Conservation (phyloP, 306 rosid species). For the Malus domestica region DNA sequence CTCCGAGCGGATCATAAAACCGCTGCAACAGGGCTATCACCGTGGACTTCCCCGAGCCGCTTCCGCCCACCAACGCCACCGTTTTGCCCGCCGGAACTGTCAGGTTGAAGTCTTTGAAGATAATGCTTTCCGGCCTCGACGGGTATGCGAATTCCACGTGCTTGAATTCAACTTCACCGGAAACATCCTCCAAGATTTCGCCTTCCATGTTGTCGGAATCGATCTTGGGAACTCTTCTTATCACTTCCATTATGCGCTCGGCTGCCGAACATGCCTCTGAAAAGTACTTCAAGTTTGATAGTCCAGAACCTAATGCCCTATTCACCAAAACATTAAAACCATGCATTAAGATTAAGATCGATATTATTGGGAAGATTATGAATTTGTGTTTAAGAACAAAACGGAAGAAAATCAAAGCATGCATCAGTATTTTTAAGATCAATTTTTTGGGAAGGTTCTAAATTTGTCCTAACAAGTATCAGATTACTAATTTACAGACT, state of each 20-base stretch:
- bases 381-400: not conserved
- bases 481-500: not conserved
- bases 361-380: not conserved
- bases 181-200: constrained; percentile 33
- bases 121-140: constrained; percentile 62
- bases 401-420: not conserved
- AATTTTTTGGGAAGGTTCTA: not conserved
- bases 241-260: constrained; percentile 66
- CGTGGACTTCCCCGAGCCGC: constrained; percentile 92
- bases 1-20: constrained; percentile 73
- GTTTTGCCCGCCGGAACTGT: constrained; percentile 71
- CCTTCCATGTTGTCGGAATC: constrained; percentile 75
- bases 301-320: constrained; percentile 72
- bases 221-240: constrained; percentile 68
- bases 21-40: constrained; percentile 70
- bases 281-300: constrained; percentile 74
- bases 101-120: constrained; percentile 47
- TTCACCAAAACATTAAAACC: not conserved
- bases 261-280: constrained; percentile 72
- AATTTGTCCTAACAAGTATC: not conserved
- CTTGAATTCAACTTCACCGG: constrained; percentile 61
- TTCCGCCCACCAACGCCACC: constrained; percentile 73
- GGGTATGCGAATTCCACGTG: constrained; percentile 68
- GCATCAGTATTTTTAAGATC: not conserved
- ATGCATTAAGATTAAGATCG: not conserved